Base-by-base conservation (phyloP, 2,329 filamentous ascomycete genomes). In the Cyanodermella asteris region DNA sequence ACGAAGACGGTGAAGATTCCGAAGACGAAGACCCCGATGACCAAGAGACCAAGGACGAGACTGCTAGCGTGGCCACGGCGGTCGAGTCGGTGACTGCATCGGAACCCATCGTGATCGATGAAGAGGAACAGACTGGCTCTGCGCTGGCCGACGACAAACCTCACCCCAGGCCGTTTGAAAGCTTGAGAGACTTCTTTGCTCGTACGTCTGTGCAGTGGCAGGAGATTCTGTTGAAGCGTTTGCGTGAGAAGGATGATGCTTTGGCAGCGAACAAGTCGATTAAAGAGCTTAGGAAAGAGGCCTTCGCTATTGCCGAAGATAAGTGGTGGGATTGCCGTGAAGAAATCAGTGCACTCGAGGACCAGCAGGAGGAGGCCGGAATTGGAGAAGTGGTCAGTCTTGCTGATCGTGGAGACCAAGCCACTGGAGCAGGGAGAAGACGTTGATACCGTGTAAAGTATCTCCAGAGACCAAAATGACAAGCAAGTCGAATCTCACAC, bases 241-340 rank as follows among this genome's bases (percentile, higher is more conserved):
- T 87, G 30, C 64, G 70, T 32, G 70, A 66, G 53, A 71, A 70
- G 46, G 64, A 64, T 17, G 55, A 67, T 22, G 38, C 35, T 2
- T 36, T 39, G 2, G 47, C 31, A 16, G 27, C 32, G n/a, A 61
- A 67, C 20, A 61, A 78, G 34, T 59, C 67, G 1, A 56, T 90
- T 41, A 97, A 97, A 56, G 87, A 94, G 54, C 70, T 94, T 40
- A 81, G 91, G 47, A 74, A 82, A 40, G 71, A 69, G 44, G 87
- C 81, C 1, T 97, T 93, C 45, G 73, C 80, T 42, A 61, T 80
- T 34, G 82, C 82, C 20, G 87, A 97, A 49, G 76, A 82, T 52
- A 91, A 91, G 47, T 97, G 87, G 87, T 97, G 87, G 87, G 87
- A 93, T 56, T 81, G 74, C 44, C 65, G 87, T 38, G 87, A 97